phyloP scores from a whole-genome alignment of 1,284 basidiomycete genomes.

The Takashimella tepidaria region DNA sequence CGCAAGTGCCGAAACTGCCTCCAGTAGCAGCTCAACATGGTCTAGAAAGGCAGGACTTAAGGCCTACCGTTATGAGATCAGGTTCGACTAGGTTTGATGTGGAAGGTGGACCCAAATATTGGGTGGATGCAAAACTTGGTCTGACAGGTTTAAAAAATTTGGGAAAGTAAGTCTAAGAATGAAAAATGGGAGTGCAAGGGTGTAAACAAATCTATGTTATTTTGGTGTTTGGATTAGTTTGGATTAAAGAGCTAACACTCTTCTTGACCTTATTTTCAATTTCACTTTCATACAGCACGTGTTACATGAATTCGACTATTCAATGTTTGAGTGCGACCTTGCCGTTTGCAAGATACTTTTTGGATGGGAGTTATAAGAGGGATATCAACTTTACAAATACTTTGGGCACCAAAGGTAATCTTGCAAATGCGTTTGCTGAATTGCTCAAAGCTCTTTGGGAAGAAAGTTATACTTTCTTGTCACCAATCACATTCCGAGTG shows the following conservation, averaged over 20 bases:
- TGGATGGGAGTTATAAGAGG: constrained; percentile 77
- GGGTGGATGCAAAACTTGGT: constrained; percentile 71
- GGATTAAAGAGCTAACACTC: too few relatives aligned
- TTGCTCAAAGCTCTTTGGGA: constrained; percentile 85
- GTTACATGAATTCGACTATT: constrained; percentile 98
- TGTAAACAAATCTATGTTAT: too few relatives aligned
- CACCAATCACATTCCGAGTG: constrained; percentile 81
- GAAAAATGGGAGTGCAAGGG: too few relatives aligned
- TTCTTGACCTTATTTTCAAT: too few relatives aligned
- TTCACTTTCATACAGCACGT: constrained; percentile 69
- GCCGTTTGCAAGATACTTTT: constrained; percentile 86
- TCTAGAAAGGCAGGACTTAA: constrained; percentile 63
- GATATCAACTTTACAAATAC: constrained; percentile 86
- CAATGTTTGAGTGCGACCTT: constrained; percentile 91
- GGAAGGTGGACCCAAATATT: constrained; percentile 58
- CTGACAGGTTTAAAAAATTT: constrained; percentile 88
- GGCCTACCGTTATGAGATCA: constrained; percentile 49
- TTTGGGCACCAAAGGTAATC: constrained; percentile 78
- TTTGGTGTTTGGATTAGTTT: too few relatives aligned
- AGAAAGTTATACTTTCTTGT: constrained; percentile 75
- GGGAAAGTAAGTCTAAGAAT: constrained; percentile 72
- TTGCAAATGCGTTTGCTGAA: constrained; percentile 77
- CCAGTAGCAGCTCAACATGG: constrained; percentile 64
- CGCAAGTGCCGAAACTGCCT: constrained; percentile 66
- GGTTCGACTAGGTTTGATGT: constrained; percentile 32